Conservation (phyloP, 2,329 filamentous ascomycete genomes). For the Akanthomyces dipterigenus region DNA sequence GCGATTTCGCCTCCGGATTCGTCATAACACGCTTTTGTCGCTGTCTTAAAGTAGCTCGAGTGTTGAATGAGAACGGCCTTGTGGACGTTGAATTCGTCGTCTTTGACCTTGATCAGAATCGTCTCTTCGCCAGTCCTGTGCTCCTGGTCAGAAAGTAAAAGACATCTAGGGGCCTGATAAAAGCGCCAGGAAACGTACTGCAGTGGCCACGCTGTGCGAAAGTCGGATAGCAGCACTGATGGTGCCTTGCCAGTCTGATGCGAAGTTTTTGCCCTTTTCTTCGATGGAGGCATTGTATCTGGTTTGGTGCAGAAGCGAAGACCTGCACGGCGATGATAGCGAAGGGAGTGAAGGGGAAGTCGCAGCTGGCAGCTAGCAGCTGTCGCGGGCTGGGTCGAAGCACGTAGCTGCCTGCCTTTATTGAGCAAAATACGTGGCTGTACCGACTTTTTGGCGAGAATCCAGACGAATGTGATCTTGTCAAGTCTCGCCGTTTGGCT, state of each 20-base stretch:
- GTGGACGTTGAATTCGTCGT: constrained; percentile 25
- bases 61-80: constrained; percentile 24
- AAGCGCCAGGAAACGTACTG: constrained; percentile 21
- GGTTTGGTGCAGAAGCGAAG: constrained; percentile 8
- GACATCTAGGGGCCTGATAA: not conserved
- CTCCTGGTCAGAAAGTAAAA: not conserved
- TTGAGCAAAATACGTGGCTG: too few species aligned
- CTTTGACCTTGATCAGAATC: constrained; percentile 23
- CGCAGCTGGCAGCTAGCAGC: constrained; percentile 5
- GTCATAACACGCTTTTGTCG: constrained; percentile 21
- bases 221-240: constrained; percentile 24
- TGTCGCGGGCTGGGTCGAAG: not conserved
- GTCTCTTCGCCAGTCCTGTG: constrained; percentile 23
- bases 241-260: constrained; percentile 14
- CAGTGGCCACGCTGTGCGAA: constrained; percentile 28
- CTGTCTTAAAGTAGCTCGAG: constrained; percentile 29
- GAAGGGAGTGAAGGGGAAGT: not conserved
- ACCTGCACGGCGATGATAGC: not conserved
- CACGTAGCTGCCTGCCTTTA: not conserved
- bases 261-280: constrained; percentile 19
- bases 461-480: too few species aligned
- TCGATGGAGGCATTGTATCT: constrained; percentile 20
- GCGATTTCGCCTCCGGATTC: constrained; percentile 22
- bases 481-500: too few species aligned
- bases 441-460: too few species aligned